Evolutionary conservation across 2,329 filamentous ascomycete species (phyloP), one percentile per base, ranked within the genome.

Genomic region (Trichoderma endophyticum): DNA sequence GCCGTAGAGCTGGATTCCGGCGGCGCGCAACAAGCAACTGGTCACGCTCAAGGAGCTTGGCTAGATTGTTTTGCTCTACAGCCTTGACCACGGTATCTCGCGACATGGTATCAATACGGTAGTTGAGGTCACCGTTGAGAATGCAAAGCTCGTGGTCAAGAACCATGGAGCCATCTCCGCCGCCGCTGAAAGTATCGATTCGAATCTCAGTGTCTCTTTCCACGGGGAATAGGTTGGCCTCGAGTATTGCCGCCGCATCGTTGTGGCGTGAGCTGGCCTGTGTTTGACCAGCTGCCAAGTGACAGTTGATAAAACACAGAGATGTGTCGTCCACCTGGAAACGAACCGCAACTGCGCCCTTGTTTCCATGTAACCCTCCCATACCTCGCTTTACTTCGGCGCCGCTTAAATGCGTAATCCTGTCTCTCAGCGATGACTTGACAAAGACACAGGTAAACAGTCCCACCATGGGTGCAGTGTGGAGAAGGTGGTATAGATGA

Each of bases 111-210:
- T 99, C 96, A 78, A 99, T 98, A 73, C 96, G 94, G 81, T 99
- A 99, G 82, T 99, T 99, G 64, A 99, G 87, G 80, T 99, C 96
- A 32, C 96, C 96, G 77, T 98, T 98, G 56, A 98, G 83, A 62
- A 99, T 90, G 80, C 95, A 98, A n/a, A 99, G 92, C 82, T 99
- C 96, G 79, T 99, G 96, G 78, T 99, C 96, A 72, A 98, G 86
- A 72, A 99, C 93, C 91, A 98, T 94, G 54, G 90, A 91, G 7
- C 96, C 96, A 79, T 99, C 96, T 59, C 96, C 96, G n/a, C 96
- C 96, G 30, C 94, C 93, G 7, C 94, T 88, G 78, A 92, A 99
- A 74, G 90, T 92, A 80, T 97, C 93, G 48, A 92, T 86, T 7
- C 94, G 89, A 5, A 88, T 85, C 4, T 84, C 86, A 0, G 89